Base-by-base conservation (phyloP, 2,329 filamentous ascomycete genomes). In the Rosellinia necatrix region DNA sequence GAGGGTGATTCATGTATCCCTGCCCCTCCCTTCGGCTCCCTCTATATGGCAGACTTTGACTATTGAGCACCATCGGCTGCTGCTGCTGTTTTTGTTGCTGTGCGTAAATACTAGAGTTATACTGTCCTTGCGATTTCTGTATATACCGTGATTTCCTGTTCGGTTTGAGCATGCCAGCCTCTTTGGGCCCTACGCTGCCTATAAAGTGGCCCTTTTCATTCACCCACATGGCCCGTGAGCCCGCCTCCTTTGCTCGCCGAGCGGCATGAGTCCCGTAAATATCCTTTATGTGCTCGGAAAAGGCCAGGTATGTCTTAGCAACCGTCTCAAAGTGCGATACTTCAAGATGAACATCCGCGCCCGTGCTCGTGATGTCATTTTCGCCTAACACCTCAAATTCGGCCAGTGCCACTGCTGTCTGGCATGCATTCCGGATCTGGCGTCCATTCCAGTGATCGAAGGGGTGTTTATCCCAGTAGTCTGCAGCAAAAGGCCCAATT, bases 381-480 rank as follows among this genome's bases (percentile, higher is more conserved):
- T 56, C 52, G 5, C 60, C 53, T 2, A 64, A 60, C 4, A 64
- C 65, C 30, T 66, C 61, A 21, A 63, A 64, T 35, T 66, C 56
- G 0, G 65, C 60, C 4, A 67, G 37, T 0, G 63, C 62, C 2
- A 63, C 25, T 3, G 64, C 66, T 4, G 59, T 62, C 19, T 66
- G 64, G 38, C 56, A 67, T 4, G 61, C 62, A 22, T 68, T 68
- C 9, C 66, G 61, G 21, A 68, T 66, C 30, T 67, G 65, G 0
- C 66, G 59, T 4, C 66, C 66, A 19, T 68, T 66, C 64, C 65
- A 68, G 38, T 15, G 38, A 25, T 41, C 38, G 21, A 25, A 41
- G 6, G 38, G 38, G 13, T 41, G 7, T 7, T 41, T 7, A 3
- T 41, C 9, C 38, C 38, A 41, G 13, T 41, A 41, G 5, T 24